Evolutionary conservation across 176 grass and related monocot genomes (phyloP).

Genomic region (Urochloa ruziziensis): DNA sequence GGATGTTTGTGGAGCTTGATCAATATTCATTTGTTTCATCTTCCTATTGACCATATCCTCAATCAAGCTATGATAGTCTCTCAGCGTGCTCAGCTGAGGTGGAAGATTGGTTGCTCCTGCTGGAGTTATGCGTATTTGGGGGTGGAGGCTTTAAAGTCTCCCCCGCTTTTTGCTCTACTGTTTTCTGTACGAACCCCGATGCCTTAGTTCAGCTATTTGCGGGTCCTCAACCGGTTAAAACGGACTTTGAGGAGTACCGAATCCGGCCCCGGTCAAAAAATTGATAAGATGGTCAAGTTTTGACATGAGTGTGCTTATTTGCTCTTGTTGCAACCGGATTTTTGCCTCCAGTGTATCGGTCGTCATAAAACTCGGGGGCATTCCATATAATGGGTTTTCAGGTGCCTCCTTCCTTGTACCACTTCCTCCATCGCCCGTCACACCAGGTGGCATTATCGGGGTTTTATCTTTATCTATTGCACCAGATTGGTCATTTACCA

Average conservation of each 20-base stretch:
- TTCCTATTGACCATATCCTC: neutral
- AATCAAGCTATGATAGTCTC: neutral
- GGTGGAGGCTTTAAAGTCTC: neutral
- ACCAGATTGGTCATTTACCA: too few species aligned
- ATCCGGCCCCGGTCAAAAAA: neutral
- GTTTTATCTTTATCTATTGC: too few species aligned
- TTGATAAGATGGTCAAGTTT: neutral
- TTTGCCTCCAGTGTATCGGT: too few species aligned
- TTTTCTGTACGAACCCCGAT: neutral
- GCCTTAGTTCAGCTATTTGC: neutral
- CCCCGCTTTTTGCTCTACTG: too few species aligned
- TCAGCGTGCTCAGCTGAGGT: neutral
- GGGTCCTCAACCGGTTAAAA: neutral
- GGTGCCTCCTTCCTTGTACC: too few species aligned
- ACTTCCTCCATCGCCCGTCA: too few species aligned
- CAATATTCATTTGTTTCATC: neutral
- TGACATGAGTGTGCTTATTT: too few species aligned
- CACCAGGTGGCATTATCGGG: too few species aligned
- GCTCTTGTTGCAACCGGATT: too few species aligned
- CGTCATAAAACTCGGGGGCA: too few species aligned
- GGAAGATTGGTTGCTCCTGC: neutral
- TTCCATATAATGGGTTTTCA: too few species aligned
- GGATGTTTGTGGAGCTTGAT: neutral
- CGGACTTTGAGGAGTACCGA: neutral
- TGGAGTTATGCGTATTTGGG: neutral